phyloP scores from a whole-genome alignment of 1,139 yeast genomes.

The Blastobotrys elegans region DNA sequence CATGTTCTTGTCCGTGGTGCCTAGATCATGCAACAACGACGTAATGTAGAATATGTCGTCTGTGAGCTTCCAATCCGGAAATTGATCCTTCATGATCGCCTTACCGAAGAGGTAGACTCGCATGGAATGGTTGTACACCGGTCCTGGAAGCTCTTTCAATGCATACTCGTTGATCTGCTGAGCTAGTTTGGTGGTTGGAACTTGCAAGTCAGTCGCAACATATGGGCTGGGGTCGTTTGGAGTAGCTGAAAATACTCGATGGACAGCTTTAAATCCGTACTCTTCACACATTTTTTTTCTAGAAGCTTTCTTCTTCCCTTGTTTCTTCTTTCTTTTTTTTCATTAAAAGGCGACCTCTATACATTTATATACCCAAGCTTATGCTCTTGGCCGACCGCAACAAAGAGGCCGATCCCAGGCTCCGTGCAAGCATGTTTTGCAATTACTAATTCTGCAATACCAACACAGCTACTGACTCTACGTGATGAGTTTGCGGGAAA shows the following conservation, averaged over 20 bases:
- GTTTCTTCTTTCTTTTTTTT: background rate
- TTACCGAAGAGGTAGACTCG: constrained; percentile 20
- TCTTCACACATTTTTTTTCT: constrained; percentile 6
- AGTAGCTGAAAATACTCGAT: constrained; percentile 2
- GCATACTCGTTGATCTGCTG: constrained; percentile 13
- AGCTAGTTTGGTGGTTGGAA: constrained; percentile 2
- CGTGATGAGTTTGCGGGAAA: constrained; percentile 98
- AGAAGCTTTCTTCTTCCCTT: too few relatives aligned
- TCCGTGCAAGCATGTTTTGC: too few relatives aligned
- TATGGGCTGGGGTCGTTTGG: constrained; percentile 4
- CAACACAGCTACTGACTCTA: constrained; percentile 89
- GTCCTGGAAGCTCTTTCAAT: constrained; percentile 15
- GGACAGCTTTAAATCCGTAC: constrained; percentile 9
- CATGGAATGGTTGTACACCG: constrained; percentile 21
- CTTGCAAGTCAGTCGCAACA: background rate
- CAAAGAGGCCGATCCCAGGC: too few relatives aligned
- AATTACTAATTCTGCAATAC: too few relatives aligned
- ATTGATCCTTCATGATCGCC: constrained; percentile 21
- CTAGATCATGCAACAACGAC: constrained; percentile 22
- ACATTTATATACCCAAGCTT: too few relatives aligned
- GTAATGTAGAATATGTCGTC: constrained; percentile 18
- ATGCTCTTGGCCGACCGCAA: too few relatives aligned
- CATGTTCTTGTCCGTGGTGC: constrained; percentile 21
- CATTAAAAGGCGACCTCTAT: too few relatives aligned
- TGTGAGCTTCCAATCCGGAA: constrained; percentile 21